phyloP scores from a whole-genome alignment of 2,329 filamentous ascomycete genomes.

The Orbilia brochopaga region DNA sequence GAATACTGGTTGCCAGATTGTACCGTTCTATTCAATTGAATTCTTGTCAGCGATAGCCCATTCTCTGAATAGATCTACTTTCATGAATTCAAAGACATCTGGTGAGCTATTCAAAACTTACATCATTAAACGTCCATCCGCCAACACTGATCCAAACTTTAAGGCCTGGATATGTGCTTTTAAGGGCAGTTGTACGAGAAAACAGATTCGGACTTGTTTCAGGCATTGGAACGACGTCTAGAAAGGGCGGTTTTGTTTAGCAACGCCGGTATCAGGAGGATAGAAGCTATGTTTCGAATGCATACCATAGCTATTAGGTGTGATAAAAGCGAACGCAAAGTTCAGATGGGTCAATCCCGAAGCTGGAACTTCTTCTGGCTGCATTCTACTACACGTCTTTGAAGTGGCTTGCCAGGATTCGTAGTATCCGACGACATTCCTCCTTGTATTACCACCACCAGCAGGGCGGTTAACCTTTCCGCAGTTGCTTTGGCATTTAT shows the following conservation, averaged over 20 bases:
- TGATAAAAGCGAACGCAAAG: constrained; percentile 49
- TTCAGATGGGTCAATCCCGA: constrained; percentile 47
- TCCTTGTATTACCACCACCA: constrained; percentile 33
- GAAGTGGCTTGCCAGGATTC: constrained; percentile 49
- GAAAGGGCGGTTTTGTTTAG: constrained; percentile 10
- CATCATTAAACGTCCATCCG: constrained; percentile 24
- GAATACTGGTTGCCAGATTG: constrained; percentile 32
- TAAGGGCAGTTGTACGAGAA: constrained; percentile 37
- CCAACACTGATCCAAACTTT: constrained; percentile 42
- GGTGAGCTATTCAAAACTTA: background rate
- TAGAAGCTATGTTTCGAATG: constrained; percentile 3
- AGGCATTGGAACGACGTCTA: constrained; percentile 25
- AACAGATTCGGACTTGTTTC: constrained; percentile 30
- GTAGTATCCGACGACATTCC: constrained; percentile 53
- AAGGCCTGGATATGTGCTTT: constrained; percentile 35
- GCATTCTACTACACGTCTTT: constrained; percentile 40
- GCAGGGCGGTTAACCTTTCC: constrained; percentile 20
- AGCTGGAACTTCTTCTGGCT: constrained; percentile 47
- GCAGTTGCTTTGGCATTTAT: constrained; percentile 34
- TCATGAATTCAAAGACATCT: constrained; percentile 7
- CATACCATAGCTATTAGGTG: constrained; percentile 36
- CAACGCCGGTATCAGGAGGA: constrained; percentile 6
- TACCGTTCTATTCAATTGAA: constrained; percentile 24
- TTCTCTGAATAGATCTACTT: constrained; percentile 3
- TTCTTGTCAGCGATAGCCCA: constrained; percentile 10